phyloP scores from a whole-genome alignment of 23 red algal species.

The Chondrus crispus region DNA sequence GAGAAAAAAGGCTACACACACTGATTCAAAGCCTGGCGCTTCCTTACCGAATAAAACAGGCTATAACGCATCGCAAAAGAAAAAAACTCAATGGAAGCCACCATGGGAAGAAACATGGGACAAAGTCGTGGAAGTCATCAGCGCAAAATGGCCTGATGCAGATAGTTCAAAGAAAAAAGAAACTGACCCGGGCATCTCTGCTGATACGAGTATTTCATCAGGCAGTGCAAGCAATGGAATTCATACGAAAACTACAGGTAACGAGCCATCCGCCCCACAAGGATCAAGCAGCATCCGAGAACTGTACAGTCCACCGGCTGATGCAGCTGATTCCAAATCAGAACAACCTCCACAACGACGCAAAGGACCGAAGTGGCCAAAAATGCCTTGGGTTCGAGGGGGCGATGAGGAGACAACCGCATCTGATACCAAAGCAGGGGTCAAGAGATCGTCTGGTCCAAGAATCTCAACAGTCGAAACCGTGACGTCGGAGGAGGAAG shows the following conservation, averaged over 20 bases:
- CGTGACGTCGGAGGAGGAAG: not conserved
- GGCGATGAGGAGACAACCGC: not conserved
- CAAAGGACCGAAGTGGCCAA: not conserved
- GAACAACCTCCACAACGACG: no score
- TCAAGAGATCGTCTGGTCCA: not conserved
- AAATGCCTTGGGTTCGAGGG: not conserved
- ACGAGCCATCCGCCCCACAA: no score
- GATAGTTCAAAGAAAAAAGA: no score
- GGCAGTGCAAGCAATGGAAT: no score
- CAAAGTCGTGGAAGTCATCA: conserved; percentile 18
- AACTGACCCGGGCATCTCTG: no score
- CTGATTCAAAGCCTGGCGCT: no score
- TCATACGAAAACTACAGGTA: no score
- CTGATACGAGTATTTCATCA: no score
- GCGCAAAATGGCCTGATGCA: no score
- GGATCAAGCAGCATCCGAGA: conserved; percentile 12
- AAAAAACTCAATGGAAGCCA: not conserved
- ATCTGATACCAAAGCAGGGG: not conserved
- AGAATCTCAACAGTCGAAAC: not conserved
- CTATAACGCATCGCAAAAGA: no score
- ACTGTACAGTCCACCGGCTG: conserved; percentile 23
- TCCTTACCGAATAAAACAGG: no score
- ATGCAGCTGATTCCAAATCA: not conserved
- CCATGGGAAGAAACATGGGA: conserved; percentile 13
- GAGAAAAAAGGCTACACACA: no score